These are phyloP conservation scores for Fusarium sp. DNA, from an alignment of 2,329 filamentous ascomycete species.

Conservation along the genomic window DNA sequence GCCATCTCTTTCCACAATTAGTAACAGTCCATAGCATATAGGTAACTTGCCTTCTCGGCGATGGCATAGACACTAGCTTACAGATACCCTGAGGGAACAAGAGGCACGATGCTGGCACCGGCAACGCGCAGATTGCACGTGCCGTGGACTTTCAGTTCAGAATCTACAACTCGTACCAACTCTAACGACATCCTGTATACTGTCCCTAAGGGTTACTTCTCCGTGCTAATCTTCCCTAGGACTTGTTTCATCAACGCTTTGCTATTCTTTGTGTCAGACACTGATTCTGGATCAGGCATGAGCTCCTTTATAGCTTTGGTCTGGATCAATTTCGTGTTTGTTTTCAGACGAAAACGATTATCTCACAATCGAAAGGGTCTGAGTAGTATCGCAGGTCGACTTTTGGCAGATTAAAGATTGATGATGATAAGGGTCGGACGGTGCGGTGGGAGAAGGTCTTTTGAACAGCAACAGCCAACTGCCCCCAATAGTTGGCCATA, in stretches of 20 bases:
- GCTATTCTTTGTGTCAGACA: conserved; percentile 13
- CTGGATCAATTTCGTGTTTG: conserved; percentile 20
- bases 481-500: conserved; percentile 23
- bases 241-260: conserved; percentile 8
- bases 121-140: conserved; percentile 44
- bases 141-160: conserved; percentile 46
- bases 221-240: conserved; percentile 5
- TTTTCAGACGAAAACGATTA: conserved; percentile 25
- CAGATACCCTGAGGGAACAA: conserved; percentile 47
- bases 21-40: background rate
- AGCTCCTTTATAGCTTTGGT: conserved; percentile 23
- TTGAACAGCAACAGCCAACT: conserved; percentile 28
- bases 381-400: conserved; percentile 32
- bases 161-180: conserved; percentile 42
- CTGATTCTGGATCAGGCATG: conserved; percentile 13
- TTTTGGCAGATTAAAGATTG: conserved; percentile 16
- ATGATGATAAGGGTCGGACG: conserved; percentile 2
- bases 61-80: conserved; percentile 53
- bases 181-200: conserved; percentile 25
- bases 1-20: conserved; percentile 18
- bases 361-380: conserved; percentile 27
- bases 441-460: conserved; percentile 30
- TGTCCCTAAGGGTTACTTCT: conserved; percentile 25
- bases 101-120: conserved; percentile 47
- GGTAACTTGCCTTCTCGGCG: conserved; percentile 42